phyloP scores from a whole-genome alignment of 202 grass and related monocot genomes.

The Carex sylvatica region DNA sequence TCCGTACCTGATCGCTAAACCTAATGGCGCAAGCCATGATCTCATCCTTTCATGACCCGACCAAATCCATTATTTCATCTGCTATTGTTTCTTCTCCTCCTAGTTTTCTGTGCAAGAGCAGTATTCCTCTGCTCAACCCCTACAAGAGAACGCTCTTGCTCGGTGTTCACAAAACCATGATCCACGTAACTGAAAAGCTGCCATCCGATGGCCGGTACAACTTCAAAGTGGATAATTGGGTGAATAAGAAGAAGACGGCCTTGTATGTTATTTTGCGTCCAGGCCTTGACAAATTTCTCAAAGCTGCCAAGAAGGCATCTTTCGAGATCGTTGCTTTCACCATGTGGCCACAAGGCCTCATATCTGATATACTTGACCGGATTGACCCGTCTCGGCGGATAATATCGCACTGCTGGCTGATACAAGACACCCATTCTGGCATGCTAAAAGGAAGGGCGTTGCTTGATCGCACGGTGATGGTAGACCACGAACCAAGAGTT shows the following conservation, averaged over 20 bases:
- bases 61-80: background rate
- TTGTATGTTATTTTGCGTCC: background rate
- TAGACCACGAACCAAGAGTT: conserved; percentile 73
- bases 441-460: conserved; percentile 31
- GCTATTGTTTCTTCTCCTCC: background rate
- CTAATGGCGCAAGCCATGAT: no score
- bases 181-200: background rate
- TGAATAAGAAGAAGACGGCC: background rate
- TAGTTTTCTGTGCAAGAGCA: background rate
- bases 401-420: conserved; percentile 44
- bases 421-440: conserved; percentile 31
- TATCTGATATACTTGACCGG: conserved; percentile 48
- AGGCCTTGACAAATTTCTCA: background rate
- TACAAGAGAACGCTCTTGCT: background rate
- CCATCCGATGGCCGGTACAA: background rate
- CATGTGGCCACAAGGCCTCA: conserved; percentile 29
- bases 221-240: background rate
- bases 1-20: no score
- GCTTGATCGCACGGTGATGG: conserved; percentile 48
- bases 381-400: conserved; percentile 37
- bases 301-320: conserved; percentile 22
- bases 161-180: background rate
- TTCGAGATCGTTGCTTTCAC: conserved; percentile 55
- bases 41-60: no score
- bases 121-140: background rate